Evolutionary conservation across 2,329 filamentous ascomycete genomes (phyloP).

Genomic region (Epichloe uncinata): DNA sequence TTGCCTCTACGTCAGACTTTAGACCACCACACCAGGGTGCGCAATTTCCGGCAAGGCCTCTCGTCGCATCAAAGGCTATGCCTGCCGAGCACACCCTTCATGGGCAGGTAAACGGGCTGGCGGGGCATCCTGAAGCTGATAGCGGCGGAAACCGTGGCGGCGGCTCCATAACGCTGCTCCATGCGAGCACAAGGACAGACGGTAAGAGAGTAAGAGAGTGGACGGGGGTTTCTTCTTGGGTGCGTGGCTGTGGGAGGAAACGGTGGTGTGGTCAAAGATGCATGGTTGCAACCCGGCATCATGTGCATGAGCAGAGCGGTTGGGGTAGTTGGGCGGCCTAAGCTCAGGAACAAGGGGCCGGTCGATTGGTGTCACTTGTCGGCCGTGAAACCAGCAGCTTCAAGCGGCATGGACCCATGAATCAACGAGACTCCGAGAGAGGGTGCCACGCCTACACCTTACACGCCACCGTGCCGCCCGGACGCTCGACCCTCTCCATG

Average conservation of each 20-base stretch:
- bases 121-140: not conserved
- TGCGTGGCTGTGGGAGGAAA: not conserved
- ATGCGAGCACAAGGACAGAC: not conserved
- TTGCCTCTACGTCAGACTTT: not conserved
- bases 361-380: no score
- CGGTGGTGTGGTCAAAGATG: conserved; percentile 1
- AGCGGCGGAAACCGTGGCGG: not conserved
- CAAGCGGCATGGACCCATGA: no score
- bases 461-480: not conserved
- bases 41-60: not conserved
- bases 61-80: not conserved
- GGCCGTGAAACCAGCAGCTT: no score
- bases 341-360: no score
- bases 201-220: not conserved
- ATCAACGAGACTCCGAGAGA: not conserved
- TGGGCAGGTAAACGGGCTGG: not conserved
- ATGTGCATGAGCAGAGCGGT: not conserved
- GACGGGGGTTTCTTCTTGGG: not conserved
- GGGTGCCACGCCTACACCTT: not conserved
- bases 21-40: not conserved
- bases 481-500: not conserved
- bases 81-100: not conserved
- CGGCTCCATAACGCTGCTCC: not conserved
- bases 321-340: not conserved
- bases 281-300: not conserved